Base-by-base conservation (phyloP, 2,329 filamentous ascomycete genomes). In the Apiospora saccharicola region DNA sequence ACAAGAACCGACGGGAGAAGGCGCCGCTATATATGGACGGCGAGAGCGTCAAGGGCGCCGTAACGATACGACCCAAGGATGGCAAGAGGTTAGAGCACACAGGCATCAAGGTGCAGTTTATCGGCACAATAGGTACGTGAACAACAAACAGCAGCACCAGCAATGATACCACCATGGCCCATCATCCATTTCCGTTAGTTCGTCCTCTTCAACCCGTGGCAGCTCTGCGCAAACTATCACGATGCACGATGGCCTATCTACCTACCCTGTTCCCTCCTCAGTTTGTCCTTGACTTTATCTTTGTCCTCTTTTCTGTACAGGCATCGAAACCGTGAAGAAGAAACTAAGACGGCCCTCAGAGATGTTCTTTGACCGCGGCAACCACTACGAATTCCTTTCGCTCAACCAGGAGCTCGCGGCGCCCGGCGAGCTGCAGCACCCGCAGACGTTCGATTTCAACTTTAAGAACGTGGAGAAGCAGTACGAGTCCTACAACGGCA, bases 391-490 rank as follows among this genome's bases (percentile, higher is more conserved):
- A 85, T 99, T 99, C 85, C 92, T 99, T 73, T 98, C 95, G 47
- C 90, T 98, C 41, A 96, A 96, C 78, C 97, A 98, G 84, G 96
- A 99, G 85, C 91, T 99, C 53, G 96, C 96, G 24, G 95, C 96
- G 24, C 96, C 96, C 2, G 96, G 96, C 83, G 96, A 99, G 86
- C 93, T 99, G 72, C 96, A 98, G 82, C 97, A 99, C 85, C 96
- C 96, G 61, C 96, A 99, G 86, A 98, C 95, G 68, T 98, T 98
- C 83, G 94, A 97, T 77, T 99, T 99, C 90, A 97, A 98, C 87
- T 99, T 99, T 90, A 98, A 98, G 85, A 99, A 98, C 83, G 95
- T 99, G 79, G 96, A 99, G 89, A 99, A 99, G 88, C 95, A 97
- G 84, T 99, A 99, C 88, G 97, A 99, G 85, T 98, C 95, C 76